A percentile compares a stretch with the other conserved stretches of the same genome.
These are phyloP conservation scores for Hemisphaericaspora xylofermentans DNA, from an alignment of 1,139 yeast species.

Conservation along the genomic window DNA sequence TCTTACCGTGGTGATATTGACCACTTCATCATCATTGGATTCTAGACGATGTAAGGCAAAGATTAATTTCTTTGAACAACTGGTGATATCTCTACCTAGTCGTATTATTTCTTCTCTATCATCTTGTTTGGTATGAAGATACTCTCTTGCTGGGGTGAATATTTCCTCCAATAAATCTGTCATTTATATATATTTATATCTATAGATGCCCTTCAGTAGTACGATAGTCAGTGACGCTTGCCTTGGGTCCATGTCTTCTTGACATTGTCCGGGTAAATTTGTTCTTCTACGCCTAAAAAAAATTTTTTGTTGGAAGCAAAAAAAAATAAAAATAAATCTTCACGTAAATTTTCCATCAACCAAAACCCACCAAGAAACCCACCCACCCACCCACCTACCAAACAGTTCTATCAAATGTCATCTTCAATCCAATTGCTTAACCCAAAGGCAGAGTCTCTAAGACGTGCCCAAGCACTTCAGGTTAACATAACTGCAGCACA, in stretches of 20 bases:
- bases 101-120: slow-evolving; percentile 37
- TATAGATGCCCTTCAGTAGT: too few relatives aligned
- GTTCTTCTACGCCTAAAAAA: too few relatives aligned
- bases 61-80: slow-evolving; percentile 38
- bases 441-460: slow-evolving; percentile 94
- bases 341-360: too few relatives aligned
- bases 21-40: neutral
- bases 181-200: neutral
- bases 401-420: slow-evolving; percentile 35
- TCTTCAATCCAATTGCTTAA: slow-evolving; percentile 84
- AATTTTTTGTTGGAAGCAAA: too few relatives aligned
- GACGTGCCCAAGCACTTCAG: slow-evolving; percentile 92
- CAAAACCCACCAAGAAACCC: too few relatives aligned
- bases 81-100: slow-evolving; percentile 36
- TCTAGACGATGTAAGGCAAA: slow-evolving; percentile 33
- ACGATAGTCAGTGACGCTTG: too few relatives aligned
- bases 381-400: too few relatives aligned
- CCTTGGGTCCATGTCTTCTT: too few relatives aligned
- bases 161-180: slow-evolving; percentile 8
- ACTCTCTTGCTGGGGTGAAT: slow-evolving; percentile 19
- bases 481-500: slow-evolving; percentile 96
- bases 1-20: neutral
- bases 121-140: slow-evolving; percentile 22
- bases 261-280: too few relatives aligned
- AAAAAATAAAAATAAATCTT: too few relatives aligned